Evolutionary conservation across 2,329 filamentous ascomycete species (phyloP), one percentile per base, ranked within the genome.

Genomic region (Diaporthe capsici): DNA sequence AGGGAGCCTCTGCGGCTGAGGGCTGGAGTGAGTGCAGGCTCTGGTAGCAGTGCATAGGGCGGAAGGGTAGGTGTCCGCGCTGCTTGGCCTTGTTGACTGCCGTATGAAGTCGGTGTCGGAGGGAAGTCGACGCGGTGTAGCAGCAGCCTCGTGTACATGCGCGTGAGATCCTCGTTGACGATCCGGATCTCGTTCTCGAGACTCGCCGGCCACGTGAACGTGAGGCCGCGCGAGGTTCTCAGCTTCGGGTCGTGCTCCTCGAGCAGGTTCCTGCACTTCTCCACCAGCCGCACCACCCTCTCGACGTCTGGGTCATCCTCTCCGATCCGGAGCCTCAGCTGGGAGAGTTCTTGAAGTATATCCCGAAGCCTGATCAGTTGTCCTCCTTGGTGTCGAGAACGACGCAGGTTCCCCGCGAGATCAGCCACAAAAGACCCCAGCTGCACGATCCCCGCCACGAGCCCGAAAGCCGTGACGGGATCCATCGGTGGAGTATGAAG

Each of bases 171-270:
- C 13, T 72, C 44, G 58, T 72, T 72, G 55, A 72, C 51, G 22
- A 63, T 51, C 3, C 57, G 57, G 53, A 72, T 72, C 37, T 72
- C 57, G 12, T 72, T 72, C 57, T 72, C 70, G 10, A 72, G 70
- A 31, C 70, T 72, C 42, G 70, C 70, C 15, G 70, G 70, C 70
- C 70, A 72, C 6, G 28, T 39, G 25, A 72, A 72, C 10, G 70
- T 72, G 5, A 72, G 44, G 22, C 70, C 70, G 49, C 70, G 70
- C 3, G 70, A 51, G 8, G 47, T 25, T 15, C 20, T 72, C 42
- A 72, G 25, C 34, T 39, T 72, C 20, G 70, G 70, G 47, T 72
- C 70, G 42, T 72, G 70, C 57, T 72, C 57, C 42, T 72, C 70
- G 57, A 72, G 44, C 42, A 72, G n/a, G n/a, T 20, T 42, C 42